A percentile compares a stretch with the other conserved stretches of the same genome.
Evolutionary conservation across 1,284 basidiomycete species (phyloP).

Genomic region (Hortiboletus rubellus): DNA sequence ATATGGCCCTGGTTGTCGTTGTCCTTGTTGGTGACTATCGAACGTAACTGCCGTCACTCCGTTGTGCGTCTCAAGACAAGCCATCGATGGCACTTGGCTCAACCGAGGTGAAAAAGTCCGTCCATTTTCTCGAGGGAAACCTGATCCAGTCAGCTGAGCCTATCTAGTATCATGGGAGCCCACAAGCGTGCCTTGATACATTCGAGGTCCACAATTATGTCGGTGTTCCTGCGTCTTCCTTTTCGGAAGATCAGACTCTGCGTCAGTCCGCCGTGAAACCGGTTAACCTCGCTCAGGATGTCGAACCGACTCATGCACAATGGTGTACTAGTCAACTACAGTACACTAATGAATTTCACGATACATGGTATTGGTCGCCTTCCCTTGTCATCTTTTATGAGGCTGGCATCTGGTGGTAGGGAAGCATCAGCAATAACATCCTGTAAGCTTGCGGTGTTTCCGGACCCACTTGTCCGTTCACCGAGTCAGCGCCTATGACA

Average conservation of each 20-base stretch:
- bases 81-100: conserved; percentile 8
- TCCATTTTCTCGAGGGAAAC: neutral
- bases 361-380: neutral
- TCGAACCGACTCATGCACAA: neutral
- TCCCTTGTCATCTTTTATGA: neutral
- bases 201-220: neutral
- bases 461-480: neutral
- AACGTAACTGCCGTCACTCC: conserved; percentile 8
- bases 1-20: neutral
- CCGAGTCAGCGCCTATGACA: neutral
- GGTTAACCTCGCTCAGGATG: neutral
- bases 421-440: neutral
- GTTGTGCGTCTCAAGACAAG: conserved; percentile 16
- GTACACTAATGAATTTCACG: neutral
- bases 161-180: neutral
- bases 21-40: neutral
- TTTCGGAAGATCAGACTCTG: neutral
- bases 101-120: conserved; percentile 15
- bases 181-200: neutral
- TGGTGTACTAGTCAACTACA: neutral
- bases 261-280: neutral
- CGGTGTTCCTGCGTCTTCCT: neutral
- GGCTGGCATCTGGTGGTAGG: neutral
- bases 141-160: neutral
- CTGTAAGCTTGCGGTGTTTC: neutral